Conservation (phyloP, 2,329 filamentous ascomycete genomes). For the Aureobasidium sp. region DNA sequence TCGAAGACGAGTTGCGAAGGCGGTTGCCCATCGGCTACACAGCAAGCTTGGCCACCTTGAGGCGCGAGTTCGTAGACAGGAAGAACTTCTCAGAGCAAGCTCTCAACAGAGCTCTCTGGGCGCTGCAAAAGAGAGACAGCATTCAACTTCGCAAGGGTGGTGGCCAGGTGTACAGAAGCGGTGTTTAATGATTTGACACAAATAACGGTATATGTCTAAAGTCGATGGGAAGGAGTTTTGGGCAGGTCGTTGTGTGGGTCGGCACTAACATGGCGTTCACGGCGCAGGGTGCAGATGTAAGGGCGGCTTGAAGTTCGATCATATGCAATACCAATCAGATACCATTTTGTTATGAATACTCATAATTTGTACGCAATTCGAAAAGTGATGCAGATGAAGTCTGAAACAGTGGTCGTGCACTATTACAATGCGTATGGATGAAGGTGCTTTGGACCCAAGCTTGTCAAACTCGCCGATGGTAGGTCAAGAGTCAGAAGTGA, state of each 20-base stretch:
- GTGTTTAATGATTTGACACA: not conserved
- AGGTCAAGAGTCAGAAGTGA: too few relatives aligned
- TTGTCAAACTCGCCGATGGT: not conserved
- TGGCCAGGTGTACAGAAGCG: slow-evolving; percentile 58
- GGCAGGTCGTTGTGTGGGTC: not conserved
- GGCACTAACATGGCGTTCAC: not conserved
- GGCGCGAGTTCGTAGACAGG: slow-evolving; percentile 84
- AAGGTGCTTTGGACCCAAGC: too few relatives aligned
- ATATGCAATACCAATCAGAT: not conserved
- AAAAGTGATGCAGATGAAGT: not conserved
- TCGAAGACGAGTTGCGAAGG: slow-evolving; percentile 82
- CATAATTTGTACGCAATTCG: not conserved
- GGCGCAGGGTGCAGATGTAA: not conserved
- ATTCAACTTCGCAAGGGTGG: slow-evolving; percentile 74
- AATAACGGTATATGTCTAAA: not conserved
- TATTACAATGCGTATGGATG: not conserved
- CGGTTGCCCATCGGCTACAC: slow-evolving; percentile 88
- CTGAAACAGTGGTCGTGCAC: not conserved
- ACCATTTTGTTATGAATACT: not conserved
- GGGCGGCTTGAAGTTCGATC: not conserved
- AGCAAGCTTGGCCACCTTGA: slow-evolving; percentile 77
- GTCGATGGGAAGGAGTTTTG: not conserved
- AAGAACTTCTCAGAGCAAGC: slow-evolving; percentile 85
- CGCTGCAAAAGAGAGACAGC: slow-evolving; percentile 81
- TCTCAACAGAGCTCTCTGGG: slow-evolving; percentile 74